phyloP scores from a whole-genome alignment of 164 flowering plant genomes.

The grape (Vitis vinifera) region ASM3070453v1 NC_081809.1:4700001-4700500 shows the following conservation, averaged over 20 bases:
- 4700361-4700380: slow-evolving; percentile 56
- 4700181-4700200: slow-evolving; percentile 79
- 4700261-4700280: slow-evolving; percentile 50
- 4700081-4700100: slow-evolving; percentile 76
- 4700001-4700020: slow-evolving; percentile 86
- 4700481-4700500: slow-evolving; percentile 3
- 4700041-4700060: slow-evolving; percentile 78
- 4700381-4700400: slow-evolving; percentile 49
- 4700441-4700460: slow-evolving; percentile 33
- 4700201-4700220: slow-evolving; percentile 74
- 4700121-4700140: slow-evolving; percentile 77
- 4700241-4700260: slow-evolving; percentile 45
- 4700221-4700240: slow-evolving; percentile 63
- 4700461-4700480: not conserved
- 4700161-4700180: slow-evolving; percentile 78
- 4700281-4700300: slow-evolving; percentile 63
- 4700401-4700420: slow-evolving; percentile 61
- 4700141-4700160: slow-evolving; percentile 83
- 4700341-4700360: slow-evolving; percentile 58
- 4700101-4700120: slow-evolving; percentile 80
- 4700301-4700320: slow-evolving; percentile 46
- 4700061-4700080: slow-evolving; percentile 84
- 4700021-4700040: slow-evolving; percentile 88
- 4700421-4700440: slow-evolving; percentile 39
- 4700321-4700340: slow-evolving; percentile 56